A percentile compares a stretch with the other conserved stretches of the same genome.
Conservation (phyloP, 75 land plant species). For the Cupressus sempervirens region DNA sequence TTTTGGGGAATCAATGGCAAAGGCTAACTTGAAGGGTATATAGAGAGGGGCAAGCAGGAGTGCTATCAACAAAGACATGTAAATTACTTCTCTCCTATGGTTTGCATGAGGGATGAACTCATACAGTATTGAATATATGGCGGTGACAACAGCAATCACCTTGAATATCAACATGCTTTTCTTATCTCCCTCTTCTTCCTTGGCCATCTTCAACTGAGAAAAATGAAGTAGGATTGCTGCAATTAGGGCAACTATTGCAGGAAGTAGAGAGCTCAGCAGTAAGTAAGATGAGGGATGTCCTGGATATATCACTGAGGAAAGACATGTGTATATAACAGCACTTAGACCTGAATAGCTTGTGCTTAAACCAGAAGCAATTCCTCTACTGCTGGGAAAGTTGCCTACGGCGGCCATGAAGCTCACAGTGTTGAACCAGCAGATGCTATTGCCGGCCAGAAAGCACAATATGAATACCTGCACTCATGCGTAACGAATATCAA, state of each 20-base stretch:
- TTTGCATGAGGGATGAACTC: not conserved
- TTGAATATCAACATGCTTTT: conserved; percentile 12
- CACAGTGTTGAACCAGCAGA: conserved; percentile 72
- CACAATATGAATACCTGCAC: conserved; percentile 47
- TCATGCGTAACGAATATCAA: not conserved
- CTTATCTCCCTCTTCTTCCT: not conserved
- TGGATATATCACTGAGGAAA: conserved; percentile 12
- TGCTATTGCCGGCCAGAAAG: conserved; percentile 55
- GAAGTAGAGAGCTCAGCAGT: conserved; percentile 45
- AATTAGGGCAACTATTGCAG: conserved; percentile 28
- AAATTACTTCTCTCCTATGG: not conserved
- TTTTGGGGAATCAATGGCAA: not conserved
- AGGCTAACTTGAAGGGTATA: not conserved
- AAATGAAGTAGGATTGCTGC: conserved; percentile 5
- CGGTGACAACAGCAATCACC: not conserved
- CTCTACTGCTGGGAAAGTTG: conserved; percentile 41
- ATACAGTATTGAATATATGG: not conserved
- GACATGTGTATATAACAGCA: conserved; percentile 51
- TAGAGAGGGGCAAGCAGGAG: not conserved
- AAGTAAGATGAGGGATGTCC: conserved; percentile 26
- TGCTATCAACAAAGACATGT: not conserved
- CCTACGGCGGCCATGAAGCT: conserved; percentile 49
- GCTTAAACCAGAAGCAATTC: conserved; percentile 46
- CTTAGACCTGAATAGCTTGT: conserved; percentile 55
- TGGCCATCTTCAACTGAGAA: not conserved